A percentile compares a stretch with the other conserved stretches of the same genome.
Evolutionary conservation across 2,329 filamentous ascomycete genomes (phyloP).

Genomic region (Chaetomiaceae sp.): DNA sequence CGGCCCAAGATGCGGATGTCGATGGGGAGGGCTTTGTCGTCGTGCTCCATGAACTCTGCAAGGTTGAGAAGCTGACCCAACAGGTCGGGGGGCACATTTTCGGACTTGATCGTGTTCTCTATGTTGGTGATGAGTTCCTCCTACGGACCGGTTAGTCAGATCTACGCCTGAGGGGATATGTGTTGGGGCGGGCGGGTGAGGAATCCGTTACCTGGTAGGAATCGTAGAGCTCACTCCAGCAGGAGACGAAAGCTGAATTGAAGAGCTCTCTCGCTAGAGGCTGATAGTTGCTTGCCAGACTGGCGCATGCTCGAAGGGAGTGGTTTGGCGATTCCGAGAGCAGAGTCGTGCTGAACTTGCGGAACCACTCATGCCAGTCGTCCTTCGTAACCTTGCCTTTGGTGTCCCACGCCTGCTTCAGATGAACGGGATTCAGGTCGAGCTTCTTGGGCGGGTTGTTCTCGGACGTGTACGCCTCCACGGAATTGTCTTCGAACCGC

Average conservation of each 20-base stretch:
- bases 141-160: constrained; percentile 12
- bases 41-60: constrained; percentile 99
- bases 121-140: constrained; percentile 95
- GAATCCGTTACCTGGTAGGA: constrained; percentile 62
- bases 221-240: constrained; percentile 96
- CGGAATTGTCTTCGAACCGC: constrained; percentile 69
- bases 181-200: too few relatives aligned
- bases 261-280: constrained; percentile 91
- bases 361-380: constrained; percentile 99
- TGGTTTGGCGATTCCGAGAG: constrained; percentile 95
- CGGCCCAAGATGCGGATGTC: constrained; percentile 92
- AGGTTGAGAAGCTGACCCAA: constrained; percentile 91
- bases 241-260: constrained; percentile 98
- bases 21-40: constrained; percentile 96
- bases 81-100: constrained; percentile 93
- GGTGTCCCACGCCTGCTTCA: constrained; percentile 96
- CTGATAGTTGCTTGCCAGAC: constrained; percentile 83
- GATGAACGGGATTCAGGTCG: constrained; percentile 93
- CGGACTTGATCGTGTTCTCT: constrained; percentile 89
- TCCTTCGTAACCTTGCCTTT: constrained; percentile 95
- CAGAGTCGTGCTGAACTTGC: constrained; percentile 90
- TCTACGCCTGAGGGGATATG: background rate
- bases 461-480: constrained; percentile 78
- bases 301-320: constrained; percentile 86
- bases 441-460: constrained; percentile 81